Base-by-base conservation (phyloP, 495 filamentous ascomycete genomes). In the Penicillium cataractarum region DNA sequence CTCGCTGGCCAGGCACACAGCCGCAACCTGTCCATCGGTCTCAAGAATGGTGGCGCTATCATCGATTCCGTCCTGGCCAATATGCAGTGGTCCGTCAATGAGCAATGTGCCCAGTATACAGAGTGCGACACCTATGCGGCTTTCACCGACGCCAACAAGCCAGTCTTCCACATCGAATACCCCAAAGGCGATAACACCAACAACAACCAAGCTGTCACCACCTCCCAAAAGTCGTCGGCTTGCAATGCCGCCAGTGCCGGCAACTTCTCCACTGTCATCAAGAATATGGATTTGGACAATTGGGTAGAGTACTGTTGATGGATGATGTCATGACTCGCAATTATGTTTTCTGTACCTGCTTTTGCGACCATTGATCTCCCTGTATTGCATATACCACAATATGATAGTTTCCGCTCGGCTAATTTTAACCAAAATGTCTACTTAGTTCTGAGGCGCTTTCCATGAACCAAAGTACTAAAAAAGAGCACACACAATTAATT, bases 151-250 rank as follows among this genome's bases (percentile, higher is more conserved):
- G 81, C 77, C 4, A 77, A 75, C 53, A 90, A 91, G 74, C 89
- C 89, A 0, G 87, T 92, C 24, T 91, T 91, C 66, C 85, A 91
- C 65, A 89, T 91, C 55, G 89, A 91, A 74, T 91, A 92, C 64
- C 80, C 84, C 24, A 78, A 82, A 42, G 79, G 76, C 3, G 71
- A 72, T 12, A 64, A 66, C 12, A 74, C 71, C 13, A 72, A 82
- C 60, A 76, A 83, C 27, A 72, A 79, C 24, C 66, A 77, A 0
- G 19, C 42, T 1, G 71, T 77, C 12, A 71, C 74, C 1, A 44
- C 69, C 0, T 64, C 58, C 6, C 62, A 74, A 46, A 76, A 73
- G 58, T 48, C 66, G 0, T 57, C 65, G 4, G 75, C 67, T 9
- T 84, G 83, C 44, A 65, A 77, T 24, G 79, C 74, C 9, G 61